phyloP scores from a whole-genome alignment of 208 protist species.

The Leishmania tarentolae region DNA sequence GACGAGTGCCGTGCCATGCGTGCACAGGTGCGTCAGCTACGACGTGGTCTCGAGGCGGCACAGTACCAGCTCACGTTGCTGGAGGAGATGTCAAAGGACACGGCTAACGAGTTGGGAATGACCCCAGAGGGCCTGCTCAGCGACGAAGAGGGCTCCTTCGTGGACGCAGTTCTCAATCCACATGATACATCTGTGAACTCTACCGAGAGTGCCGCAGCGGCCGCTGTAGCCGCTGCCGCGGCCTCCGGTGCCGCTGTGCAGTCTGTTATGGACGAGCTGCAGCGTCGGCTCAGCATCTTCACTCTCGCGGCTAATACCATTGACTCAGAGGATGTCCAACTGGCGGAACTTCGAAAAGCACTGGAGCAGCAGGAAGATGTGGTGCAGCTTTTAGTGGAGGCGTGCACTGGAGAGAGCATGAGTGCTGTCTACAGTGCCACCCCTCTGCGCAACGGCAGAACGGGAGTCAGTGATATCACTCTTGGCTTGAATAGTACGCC shows the following conservation, averaged over 20 bases:
- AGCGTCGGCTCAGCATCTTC: conserved; percentile 38
- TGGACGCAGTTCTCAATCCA: background rate
- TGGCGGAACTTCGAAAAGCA: conserved; percentile 31
- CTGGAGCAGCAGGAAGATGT: conserved; percentile 33
- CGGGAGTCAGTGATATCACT: background rate
- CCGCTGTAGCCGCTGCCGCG: conserved; percentile 5
- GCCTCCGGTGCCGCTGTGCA: conserved; percentile 28
- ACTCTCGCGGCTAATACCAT: conserved; percentile 36
- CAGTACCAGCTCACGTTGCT: conserved; percentile 38
- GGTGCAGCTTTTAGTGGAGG: conserved; percentile 28
- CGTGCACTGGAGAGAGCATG: conserved; percentile 1
- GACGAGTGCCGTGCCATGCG: conserved; percentile 25
- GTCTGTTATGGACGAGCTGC: conserved; percentile 42
- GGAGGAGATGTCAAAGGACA: conserved; percentile 36
- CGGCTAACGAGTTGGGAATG: conserved; percentile 38
- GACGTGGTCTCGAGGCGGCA: conserved; percentile 29
- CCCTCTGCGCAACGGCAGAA: conserved; percentile 12
- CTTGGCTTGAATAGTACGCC: conserved; percentile 31
- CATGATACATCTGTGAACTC: conserved; percentile 2
- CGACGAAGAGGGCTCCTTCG: background rate
- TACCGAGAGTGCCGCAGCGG: background rate
- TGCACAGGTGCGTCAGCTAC: conserved; percentile 27
- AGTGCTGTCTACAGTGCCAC: conserved; percentile 10
- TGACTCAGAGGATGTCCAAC: conserved; percentile 39
- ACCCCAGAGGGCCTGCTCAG: conserved; percentile 14